Evolutionary conservation across 1,139 yeast species (phyloP), one percentile per base, ranked within the genome.

Genomic region (Nakaseomyces kungkrabaensis): DNA sequence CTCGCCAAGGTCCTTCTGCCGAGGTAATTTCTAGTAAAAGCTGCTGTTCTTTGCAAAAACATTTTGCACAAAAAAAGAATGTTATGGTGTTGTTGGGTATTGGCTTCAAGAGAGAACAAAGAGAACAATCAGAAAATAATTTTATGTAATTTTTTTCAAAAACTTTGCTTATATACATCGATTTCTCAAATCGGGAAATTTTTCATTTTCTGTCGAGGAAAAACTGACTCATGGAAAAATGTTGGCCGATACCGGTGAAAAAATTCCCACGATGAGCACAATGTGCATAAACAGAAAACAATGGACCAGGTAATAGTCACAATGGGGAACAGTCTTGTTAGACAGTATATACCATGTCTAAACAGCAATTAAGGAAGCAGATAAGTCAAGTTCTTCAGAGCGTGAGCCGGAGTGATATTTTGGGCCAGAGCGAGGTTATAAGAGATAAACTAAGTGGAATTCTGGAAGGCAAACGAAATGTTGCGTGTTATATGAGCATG

Each of bases 401-500:
- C 11, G 26, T 45, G 4, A 36, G 34, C n/a, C 13, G 25, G 5
- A n/a, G 36, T 17, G 34, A 34, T 7, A 37, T 45, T 10, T n/a
- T 27, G 17, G 32, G 9, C n/a, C 47, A 45, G 27, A 31, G 38
- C 17, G 34, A 45, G 26, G 33, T n/a, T 1, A 34, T 45, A 6
- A n/a, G 24, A 9, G 42, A 25, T 6, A 7, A 11, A 4, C 25
- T 45, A 27, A 6, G 11, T 4, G 11, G n/a, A 24, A 31, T 45
- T 11, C 26, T 45, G 24, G 42, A 45, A 24, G 26, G 42, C 4
- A 27, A 45, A n/a, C 33, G 33, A 5, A 36, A 51, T 36, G 55
- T 65, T 10, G 68, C 60, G 3, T 63, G 67, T 46, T 65, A 52
- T 47, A 53, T 65, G 59, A 61, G 60, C 44, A 65, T 65, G 68